Evolutionary conservation across 2,329 filamentous ascomycete species (phyloP).

Genomic region (Aspergillus sp.): DNA sequence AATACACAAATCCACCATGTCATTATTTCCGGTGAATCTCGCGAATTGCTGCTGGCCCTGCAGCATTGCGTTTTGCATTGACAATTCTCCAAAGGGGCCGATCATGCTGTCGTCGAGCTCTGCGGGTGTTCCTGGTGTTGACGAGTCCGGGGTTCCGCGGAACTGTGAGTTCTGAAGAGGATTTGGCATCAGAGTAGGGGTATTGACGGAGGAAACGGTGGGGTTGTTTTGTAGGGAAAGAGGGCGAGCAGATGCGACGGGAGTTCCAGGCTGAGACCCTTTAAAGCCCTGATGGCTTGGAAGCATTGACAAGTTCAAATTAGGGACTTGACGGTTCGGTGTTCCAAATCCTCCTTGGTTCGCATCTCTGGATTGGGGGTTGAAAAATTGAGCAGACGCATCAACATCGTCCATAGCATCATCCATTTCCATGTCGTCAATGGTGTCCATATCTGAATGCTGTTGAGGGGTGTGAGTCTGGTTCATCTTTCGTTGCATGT

Average conservation of each 20-base stretch:
- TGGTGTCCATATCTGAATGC: conserved; percentile 70
- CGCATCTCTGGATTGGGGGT: conserved; percentile 67
- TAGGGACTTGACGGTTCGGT: conserved; percentile 58
- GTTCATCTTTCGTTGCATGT: conserved; percentile 39
- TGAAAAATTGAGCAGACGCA: conserved; percentile 40
- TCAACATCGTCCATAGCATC: conserved; percentile 63
- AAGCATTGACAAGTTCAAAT: conserved; percentile 78
- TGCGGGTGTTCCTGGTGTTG: conserved; percentile 67
- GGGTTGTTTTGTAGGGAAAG: conserved; percentile 89
- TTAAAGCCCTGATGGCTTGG: conserved; percentile 74
- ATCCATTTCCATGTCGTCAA: conserved; percentile 97
- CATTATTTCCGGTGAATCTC: conserved; percentile 48
- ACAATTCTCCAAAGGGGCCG: conserved; percentile 62
- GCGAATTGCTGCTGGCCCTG: conserved; percentile 42
- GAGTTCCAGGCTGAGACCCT: conserved; percentile 82
- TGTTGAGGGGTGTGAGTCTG: conserved; percentile 32
- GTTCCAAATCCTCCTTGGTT: conserved; percentile 62
- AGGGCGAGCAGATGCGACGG: conserved; percentile 64
- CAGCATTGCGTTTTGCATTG: conserved; percentile 51
- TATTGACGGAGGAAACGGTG: conserved; percentile 95
- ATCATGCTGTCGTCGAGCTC: conserved; percentile 75
- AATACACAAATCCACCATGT: conserved; percentile 66
- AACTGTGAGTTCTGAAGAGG: conserved; percentile 61
- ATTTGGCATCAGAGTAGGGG: conserved; percentile 81
- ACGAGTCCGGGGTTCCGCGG: conserved; percentile 62